These are phyloP conservation scores for Albatrellus sp. DNA, from an alignment of 1,284 basidiomycete species.

Conservation along the genomic window DNA sequence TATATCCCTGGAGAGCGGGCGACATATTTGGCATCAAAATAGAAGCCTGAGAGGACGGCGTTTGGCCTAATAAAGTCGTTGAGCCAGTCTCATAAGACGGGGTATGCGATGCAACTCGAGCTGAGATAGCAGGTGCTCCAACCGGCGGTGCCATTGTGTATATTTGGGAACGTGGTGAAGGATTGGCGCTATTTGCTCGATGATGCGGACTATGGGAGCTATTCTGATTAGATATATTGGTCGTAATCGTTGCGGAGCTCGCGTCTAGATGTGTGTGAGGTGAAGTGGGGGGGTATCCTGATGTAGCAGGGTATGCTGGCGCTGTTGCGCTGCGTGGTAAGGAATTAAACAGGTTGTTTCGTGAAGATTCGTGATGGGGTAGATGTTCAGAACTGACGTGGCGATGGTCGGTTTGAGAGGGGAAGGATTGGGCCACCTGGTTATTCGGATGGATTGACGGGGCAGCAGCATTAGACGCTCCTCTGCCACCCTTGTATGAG, in stretches of 20 bases:
- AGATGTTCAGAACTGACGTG: slow-evolving; percentile 1
- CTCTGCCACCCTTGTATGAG: neutral
- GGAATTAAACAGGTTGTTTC: slow-evolving; percentile 2
- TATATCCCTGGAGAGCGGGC: slow-evolving; percentile 8
- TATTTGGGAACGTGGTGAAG: slow-evolving; percentile 11
- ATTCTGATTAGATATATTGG: slow-evolving; percentile 4
- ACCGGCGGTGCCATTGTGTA: slow-evolving; percentile 3
- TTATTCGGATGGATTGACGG: neutral
- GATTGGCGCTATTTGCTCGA: slow-evolving; percentile 7
- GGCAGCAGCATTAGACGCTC: neutral
- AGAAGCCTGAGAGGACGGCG: slow-evolving; percentile 12
- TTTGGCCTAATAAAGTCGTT: slow-evolving; percentile 12
- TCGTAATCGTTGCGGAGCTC: slow-evolving; percentile 4
- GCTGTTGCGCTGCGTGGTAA: slow-evolving; percentile 4
- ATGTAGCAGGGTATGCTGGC: slow-evolving; percentile 11
- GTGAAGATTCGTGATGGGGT: slow-evolving; percentile 10
- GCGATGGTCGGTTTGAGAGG: neutral
- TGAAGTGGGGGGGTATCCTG: slow-evolving; percentile 10
- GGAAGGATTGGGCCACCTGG: neutral
- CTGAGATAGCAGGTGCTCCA: slow-evolving; percentile 4
- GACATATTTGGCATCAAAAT: slow-evolving; percentile 5
- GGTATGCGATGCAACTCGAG: slow-evolving; percentile 10
- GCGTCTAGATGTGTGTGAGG: slow-evolving; percentile 9
- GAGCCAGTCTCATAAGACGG: slow-evolving; percentile 13
- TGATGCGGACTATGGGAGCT: slow-evolving; percentile 8